These are phyloP conservation scores for Backusella morwellensis DNA, from an alignment of 192 early-diverging fungal genomes.

Conservation along the genomic window DNA sequence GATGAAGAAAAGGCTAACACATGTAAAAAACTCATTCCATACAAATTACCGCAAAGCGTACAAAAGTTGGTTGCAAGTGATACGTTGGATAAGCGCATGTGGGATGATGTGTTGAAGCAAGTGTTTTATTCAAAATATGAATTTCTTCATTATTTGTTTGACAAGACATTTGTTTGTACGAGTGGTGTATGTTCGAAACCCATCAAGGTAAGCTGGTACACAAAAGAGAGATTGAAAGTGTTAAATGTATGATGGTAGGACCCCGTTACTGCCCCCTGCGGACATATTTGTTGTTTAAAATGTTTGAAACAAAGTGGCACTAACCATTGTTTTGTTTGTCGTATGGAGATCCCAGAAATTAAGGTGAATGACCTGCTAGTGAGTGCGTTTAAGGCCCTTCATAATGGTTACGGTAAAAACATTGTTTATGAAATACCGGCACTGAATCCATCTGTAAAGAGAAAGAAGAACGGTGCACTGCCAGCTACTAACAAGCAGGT, in stretches of 20 bases:
- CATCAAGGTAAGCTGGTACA: slow-evolving; percentile 10
- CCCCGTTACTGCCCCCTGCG: slow-evolving; percentile 37
- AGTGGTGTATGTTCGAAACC: slow-evolving; percentile 29
- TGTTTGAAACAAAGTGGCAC: slow-evolving; percentile 25
- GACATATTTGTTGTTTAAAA: slow-evolving; percentile 32
- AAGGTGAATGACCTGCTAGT: slow-evolving; percentile 20
- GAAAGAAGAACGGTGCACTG: neutral
- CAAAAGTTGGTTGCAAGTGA: slow-evolving; percentile 2
- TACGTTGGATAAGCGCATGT: slow-evolving; percentile 17
- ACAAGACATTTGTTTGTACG: slow-evolving; percentile 30
- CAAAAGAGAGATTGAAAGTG: neutral
- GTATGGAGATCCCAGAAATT: slow-evolving; percentile 10
- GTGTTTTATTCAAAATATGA: slow-evolving; percentile 32
- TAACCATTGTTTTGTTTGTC: slow-evolving; percentile 31
- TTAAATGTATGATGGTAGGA: neutral
- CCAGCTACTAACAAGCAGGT: neutral
- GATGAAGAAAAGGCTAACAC: neutral
- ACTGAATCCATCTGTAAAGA: neutral
- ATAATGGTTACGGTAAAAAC: slow-evolving; percentile 13
- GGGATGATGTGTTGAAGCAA: slow-evolving; percentile 27
- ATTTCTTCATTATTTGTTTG: slow-evolving; percentile 33
- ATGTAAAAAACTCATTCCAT: slow-evolving; percentile 9
- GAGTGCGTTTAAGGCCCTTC: slow-evolving; percentile 10
- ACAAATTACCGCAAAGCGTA: slow-evolving; percentile 15
- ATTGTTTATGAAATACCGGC: neutral